Conservation (phyloP, 164 flowering plant species). For the Pachysandra terminalis region DNA sequence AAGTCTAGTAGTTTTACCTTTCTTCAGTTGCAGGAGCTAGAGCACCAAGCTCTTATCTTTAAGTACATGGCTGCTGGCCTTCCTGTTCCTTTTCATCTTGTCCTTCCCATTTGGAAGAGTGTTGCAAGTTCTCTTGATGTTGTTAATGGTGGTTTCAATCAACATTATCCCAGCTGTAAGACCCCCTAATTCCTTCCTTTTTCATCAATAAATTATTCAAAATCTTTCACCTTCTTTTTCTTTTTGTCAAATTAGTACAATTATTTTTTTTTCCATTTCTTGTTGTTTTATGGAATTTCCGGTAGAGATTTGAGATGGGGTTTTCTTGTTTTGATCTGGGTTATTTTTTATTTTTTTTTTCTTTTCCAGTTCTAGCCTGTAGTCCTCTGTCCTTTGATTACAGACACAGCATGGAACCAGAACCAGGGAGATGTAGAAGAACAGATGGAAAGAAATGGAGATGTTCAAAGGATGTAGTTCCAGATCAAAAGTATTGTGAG, state of each 20-base stretch:
- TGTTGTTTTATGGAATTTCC: not conserved
- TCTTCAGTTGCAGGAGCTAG: constrained; percentile 33
- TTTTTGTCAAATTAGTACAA: not conserved
- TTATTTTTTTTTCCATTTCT: not conserved
- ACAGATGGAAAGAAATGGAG: constrained; percentile 36
- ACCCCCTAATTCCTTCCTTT: not conserved
- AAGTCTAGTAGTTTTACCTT: constrained; percentile 30
- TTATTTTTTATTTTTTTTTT: not conserved
- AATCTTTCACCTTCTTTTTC: not conserved
- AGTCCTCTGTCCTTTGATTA: constrained; percentile 1
- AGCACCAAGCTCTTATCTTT: constrained; percentile 31
- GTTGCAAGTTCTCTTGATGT: constrained; percentile 16
- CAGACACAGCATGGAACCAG: constrained; percentile 17
- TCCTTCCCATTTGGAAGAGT: constrained; percentile 36
- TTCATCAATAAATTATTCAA: not conserved
- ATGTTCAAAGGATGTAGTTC: constrained; percentile 22
- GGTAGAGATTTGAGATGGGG: not conserved
- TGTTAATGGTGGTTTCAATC: constrained; percentile 5
- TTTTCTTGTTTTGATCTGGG: no score
- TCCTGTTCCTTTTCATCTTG: constrained; percentile 30
- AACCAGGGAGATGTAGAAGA: constrained; percentile 32
- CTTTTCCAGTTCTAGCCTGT: constrained; percentile 11
- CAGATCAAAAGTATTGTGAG: constrained; percentile 27
- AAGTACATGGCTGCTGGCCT: constrained; percentile 30
- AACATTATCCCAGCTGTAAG: constrained; percentile 7